These are phyloP conservation scores for Staphylotrichum tortipilum DNA, from an alignment of 495 filamentous ascomycete species.

Conservation along the genomic window DNA sequence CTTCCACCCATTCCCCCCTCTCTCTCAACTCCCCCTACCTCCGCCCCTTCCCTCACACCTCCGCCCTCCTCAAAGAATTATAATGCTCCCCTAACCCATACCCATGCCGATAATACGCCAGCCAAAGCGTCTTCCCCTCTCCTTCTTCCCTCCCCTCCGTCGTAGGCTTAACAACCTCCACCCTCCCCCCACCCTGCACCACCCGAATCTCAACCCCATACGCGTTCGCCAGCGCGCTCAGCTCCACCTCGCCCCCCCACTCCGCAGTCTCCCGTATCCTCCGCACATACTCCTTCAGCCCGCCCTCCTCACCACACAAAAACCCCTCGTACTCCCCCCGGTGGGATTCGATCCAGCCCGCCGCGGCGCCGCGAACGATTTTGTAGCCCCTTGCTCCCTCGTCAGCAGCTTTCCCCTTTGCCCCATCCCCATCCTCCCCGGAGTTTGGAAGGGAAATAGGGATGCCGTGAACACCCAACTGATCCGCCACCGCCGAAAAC, in stretches of 20 bases:
- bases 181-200: conserved; percentile 72
- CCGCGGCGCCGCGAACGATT: conserved; percentile 46
- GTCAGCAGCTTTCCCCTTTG: too few relatives aligned
- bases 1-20: too few relatives aligned
- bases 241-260: conserved; percentile 92
- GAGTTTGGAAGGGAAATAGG: too few relatives aligned
- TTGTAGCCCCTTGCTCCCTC: too few relatives aligned
- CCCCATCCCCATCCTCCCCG: too few relatives aligned
- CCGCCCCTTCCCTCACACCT: not conserved
- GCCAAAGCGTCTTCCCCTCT: conserved; percentile 54
- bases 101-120: conserved; percentile 89
- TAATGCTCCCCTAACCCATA: conserved; percentile 96
- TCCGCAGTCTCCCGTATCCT: conserved; percentile 85
- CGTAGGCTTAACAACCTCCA: conserved; percentile 62
- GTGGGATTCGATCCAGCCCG: conserved; percentile 46
- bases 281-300: conserved; percentile 59
- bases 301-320: conserved; percentile 79
- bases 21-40: not conserved
- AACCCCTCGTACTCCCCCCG: conserved; percentile 52
- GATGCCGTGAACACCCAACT: conserved; percentile 47
- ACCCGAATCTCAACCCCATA: conserved; percentile 80
- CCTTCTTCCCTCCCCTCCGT: conserved; percentile 11
- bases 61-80: conserved; percentile 57
- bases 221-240: conserved; percentile 72
- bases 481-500: conserved; percentile 87